Base-by-base conservation (phyloP, 352 stramenopile species). In the Globisporangium uncinulatum region DNA sequence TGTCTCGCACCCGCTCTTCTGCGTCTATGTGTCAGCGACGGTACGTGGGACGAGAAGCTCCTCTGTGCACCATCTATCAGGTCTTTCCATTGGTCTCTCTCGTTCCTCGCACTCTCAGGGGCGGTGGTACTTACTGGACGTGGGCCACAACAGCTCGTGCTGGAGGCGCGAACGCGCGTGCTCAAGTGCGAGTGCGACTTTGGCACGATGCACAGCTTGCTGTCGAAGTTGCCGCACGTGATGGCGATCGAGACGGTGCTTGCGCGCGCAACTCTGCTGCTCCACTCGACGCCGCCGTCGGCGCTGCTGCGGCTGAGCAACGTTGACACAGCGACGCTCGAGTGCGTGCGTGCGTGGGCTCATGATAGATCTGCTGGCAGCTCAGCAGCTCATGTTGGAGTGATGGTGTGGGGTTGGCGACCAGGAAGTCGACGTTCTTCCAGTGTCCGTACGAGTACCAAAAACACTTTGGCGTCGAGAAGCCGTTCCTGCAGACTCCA, bases 1-100 rank as follows among this genome's bases (percentile, higher is more conserved):
- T n/a, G 73, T 89, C 24, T 92, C 85, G 8, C 93, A 98, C 64
- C 89, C 94, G 34, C 70, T 97, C 24, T 94, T 98, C 56, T 81
- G 86, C 8, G 57, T 98, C 6, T 98, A 98, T 54, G 61, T 97
- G 17, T 89, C 79, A 42, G 82, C 96, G 8, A 76, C 89, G 15
- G 82, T 87, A 59, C 21, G 54, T 39, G 31, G 39, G 21, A 21
- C 3, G 8, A 6, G 42, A 4, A 42, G 10, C 37, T 11, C 37
- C 37, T 11, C 37, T 42, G 10, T 17, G n/a, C n/a, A n/a, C 37
- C 13, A 13, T 3, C n/a, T 3, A 17, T 19, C 6, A 46, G 19
- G 17, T 8, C 13, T 6, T 34, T 11, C 2, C 29, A 5, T 41
- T 4, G 3, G 1, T 42, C 7, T 21, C 6, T 36, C 15, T 46